A percentile compares a stretch with the other conserved stretches of the same genome.
Conservation (phyloP, 1,284 basidiomycete species). For the Kwoniella shivajii region DNA sequence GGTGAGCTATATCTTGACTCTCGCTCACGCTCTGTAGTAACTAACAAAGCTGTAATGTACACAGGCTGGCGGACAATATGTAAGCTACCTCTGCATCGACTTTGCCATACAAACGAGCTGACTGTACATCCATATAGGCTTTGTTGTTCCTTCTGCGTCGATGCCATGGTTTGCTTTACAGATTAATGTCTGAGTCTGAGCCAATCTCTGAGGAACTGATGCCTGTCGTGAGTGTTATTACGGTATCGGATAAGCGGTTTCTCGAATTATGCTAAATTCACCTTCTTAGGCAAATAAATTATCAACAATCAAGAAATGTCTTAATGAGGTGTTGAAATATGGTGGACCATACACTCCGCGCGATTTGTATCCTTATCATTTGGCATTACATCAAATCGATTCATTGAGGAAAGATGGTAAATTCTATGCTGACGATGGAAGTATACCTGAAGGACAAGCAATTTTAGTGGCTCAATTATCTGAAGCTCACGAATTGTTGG, state of each 20-base stretch:
- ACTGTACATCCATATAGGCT: slow-evolving; percentile 60
- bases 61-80: slow-evolving; percentile 46
- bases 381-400: slow-evolving; percentile 95
- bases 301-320: slow-evolving; percentile 90
- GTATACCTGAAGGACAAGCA: slow-evolving; percentile 92
- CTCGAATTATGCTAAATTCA: too few species aligned
- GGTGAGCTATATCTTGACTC: slow-evolving; percentile 28
- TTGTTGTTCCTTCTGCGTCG: slow-evolving; percentile 87
- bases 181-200: slow-evolving; percentile 92
- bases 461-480: slow-evolving; percentile 94
- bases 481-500: slow-evolving; percentile 93
- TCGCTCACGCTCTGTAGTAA: background rate
- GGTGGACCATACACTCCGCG: slow-evolving; percentile 94
- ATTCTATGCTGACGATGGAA: slow-evolving; percentile 71
- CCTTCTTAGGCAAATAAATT: slow-evolving; percentile 80
- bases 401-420: slow-evolving; percentile 88
- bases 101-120: background rate
- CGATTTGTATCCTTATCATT: slow-evolving; percentile 96
- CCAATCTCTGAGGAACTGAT: slow-evolving; percentile 98
- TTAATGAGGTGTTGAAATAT: slow-evolving; percentile 96
- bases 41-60: background rate
- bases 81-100: slow-evolving; percentile 15
- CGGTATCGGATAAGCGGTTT: too few species aligned
- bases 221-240: slow-evolving; percentile 87
- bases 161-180: slow-evolving; percentile 95